Base-by-base conservation (phyloP, 371 early-diverging fungal species). In the Rhizopus stolonifer region DNA sequence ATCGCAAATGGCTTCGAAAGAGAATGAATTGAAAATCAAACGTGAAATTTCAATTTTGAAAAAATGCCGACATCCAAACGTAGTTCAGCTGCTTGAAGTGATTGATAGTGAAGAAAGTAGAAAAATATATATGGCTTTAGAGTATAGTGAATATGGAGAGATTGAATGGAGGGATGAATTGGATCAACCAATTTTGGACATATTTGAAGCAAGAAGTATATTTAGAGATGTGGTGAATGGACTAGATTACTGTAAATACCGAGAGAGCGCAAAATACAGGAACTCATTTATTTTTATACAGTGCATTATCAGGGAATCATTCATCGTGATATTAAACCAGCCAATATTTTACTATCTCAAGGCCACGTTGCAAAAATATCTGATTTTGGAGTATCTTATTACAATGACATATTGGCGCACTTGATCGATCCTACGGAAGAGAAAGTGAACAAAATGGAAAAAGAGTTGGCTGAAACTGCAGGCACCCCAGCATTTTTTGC, bases 401-500 rank as follows among this genome's bases (percentile, higher is more conserved):
- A 82, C n/a, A 81, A 79, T 51, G 79, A 81, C 38, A 36, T 62
- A 17, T 53, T 68, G 38, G 76, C 76, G 67, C 62, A 3, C 40
- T 43, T 26, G 44, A 42, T 49, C 10, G 31, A 55, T 13, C 42
- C 42, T 42, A 42, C 42, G 8, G 44, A 57, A 15, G 47, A 66
- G 21, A 43, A 54, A 26, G 51, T 76, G 42, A 64, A 67, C 31
- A 51, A 64, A 15, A 83, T 71, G 22, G 91, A 89, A 56, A 74
- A 82, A 31, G 93, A 96, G 67, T 78, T 98, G 23, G 91, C 93
- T 21, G 94, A 93, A 63, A 96, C 99, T 0, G 97, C 93, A 11
- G 99, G 99, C 0, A 91, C 90, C 19, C 99, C 99, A 2, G 97
- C 99, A 3, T 98, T 96, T 65, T 96, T 98, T 79, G 98, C 97